Evolutionary conservation across 208 protist species (phyloP).

Genomic region (Acanthamoeba culbertsoni): DNA sequence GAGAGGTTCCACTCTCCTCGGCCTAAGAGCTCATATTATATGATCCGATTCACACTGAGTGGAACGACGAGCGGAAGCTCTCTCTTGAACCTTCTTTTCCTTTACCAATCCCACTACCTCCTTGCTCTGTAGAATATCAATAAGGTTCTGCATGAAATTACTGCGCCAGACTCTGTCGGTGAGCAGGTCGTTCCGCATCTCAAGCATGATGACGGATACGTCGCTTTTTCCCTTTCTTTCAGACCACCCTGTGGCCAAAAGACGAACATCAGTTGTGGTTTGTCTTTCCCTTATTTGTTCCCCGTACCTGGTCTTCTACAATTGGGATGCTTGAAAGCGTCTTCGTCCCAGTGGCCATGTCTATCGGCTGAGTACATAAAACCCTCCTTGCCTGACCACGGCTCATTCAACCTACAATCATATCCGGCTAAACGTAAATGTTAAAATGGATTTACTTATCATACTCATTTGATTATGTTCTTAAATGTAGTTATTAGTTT

Average conservation of each 20-base stretch:
- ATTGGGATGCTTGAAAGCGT: not conserved
- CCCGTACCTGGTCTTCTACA: too few species aligned
- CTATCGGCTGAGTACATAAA: constrained; percentile 42
- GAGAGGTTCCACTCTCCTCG: too few species aligned
- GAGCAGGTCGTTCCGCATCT: constrained; percentile 6
- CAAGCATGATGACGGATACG: not conserved
- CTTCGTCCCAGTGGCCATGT: constrained; percentile 9
- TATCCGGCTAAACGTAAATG: not conserved
- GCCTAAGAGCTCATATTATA: too few species aligned
- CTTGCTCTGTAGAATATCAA: not conserved
- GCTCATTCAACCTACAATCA: not conserved
- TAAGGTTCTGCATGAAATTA: not conserved
- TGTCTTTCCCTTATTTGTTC: too few species aligned
- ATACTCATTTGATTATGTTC: not conserved
- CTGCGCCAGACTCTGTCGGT: not conserved
- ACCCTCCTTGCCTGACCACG: constrained; percentile 46
- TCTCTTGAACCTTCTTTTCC: constrained; percentile 1
- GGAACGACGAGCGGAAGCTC: too few species aligned
- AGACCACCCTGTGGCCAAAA: not conserved
- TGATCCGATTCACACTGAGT: too few species aligned
- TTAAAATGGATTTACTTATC: not conserved
- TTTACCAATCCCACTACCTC: not conserved
- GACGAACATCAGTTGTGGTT: not conserved
- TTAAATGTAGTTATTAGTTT: not conserved
- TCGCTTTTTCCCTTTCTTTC: not conserved